These are phyloP conservation scores for Cnidoscolus chayamansa DNA, from an alignment of 441 rosid species.

Conservation along the genomic window DNA sequence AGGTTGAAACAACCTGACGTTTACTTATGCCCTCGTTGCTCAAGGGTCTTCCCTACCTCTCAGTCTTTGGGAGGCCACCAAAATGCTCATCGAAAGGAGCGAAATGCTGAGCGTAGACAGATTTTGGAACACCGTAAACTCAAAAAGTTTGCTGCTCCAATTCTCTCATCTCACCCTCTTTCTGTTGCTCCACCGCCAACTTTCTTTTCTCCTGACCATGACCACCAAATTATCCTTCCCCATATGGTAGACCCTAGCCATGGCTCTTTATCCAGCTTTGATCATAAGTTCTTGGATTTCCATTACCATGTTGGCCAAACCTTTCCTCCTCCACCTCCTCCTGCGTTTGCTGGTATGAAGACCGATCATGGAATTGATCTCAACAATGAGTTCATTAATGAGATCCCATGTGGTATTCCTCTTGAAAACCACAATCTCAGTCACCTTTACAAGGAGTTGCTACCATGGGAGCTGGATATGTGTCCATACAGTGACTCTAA, in stretches of 20 bases:
- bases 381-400: not conserved
- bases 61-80: conserved; percentile 35
- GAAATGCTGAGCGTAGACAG: conserved; percentile 3
- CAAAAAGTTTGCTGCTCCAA: not conserved
- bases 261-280: not conserved
- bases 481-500: not conserved
- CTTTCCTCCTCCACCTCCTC: not conserved
- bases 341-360: not conserved
- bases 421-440: not conserved
- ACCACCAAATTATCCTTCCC: not conserved
- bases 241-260: not conserved
- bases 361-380: not conserved
- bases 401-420: not conserved
- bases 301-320: not conserved
- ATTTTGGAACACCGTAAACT: not conserved
- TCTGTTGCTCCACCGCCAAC: not conserved
- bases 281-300: not conserved
- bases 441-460: not conserved
- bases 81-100: conserved; percentile 31
- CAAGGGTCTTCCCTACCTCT: conserved; percentile 17
- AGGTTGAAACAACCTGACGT: conserved; percentile 6
- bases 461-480: conserved; percentile 2
- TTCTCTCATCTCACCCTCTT: not conserved
- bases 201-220: not conserved
- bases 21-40: conserved; percentile 26